phyloP scores from a whole-genome alignment of 2,329 filamentous ascomycete genomes.

The Phaeosphaeriaceae sp. region DNA sequence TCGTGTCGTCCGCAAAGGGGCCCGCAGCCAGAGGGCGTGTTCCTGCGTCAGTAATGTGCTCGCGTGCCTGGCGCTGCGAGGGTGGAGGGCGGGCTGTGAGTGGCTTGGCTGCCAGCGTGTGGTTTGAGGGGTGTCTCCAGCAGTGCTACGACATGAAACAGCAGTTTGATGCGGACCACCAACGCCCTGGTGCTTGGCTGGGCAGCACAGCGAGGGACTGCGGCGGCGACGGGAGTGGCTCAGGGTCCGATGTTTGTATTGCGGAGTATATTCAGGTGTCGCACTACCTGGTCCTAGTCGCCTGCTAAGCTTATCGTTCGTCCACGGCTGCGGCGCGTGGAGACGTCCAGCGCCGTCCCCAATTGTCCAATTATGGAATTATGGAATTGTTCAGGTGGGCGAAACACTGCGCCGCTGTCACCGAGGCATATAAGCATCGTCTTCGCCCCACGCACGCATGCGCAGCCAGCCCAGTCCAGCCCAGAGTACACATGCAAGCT shows the following conservation, averaged over 20 bases:
- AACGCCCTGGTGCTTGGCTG: not conserved
- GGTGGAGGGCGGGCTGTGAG: not conserved
- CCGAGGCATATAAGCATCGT: not conserved
- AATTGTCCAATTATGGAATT: too few relatives aligned
- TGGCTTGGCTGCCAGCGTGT: not conserved
- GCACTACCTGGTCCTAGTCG: not conserved
- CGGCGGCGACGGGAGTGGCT: not conserved
- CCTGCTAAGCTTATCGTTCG: slow-evolving; percentile 4
- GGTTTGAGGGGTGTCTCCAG: not conserved
- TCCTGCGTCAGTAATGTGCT: slow-evolving; percentile 2
- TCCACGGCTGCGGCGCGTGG: not conserved
- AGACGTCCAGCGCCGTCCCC: not conserved
- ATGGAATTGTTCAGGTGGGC: too few relatives aligned
- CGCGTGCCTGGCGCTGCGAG: not conserved
- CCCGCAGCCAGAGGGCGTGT: not conserved
- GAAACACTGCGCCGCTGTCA: too few relatives aligned
- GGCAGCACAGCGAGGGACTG: not conserved
- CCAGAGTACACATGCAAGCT: too few relatives aligned
- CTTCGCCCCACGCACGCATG: not conserved
- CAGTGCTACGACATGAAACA: not conserved
- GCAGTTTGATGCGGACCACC: not conserved
- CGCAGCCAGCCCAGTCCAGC: too few relatives aligned
- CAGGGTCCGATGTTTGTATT: not conserved
- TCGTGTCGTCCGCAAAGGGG: slow-evolving; percentile 1
- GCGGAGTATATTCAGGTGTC: not conserved